phyloP scores from a whole-genome alignment of 371 early-diverging fungal species.

The Syncephalastrum sp. region DNA sequence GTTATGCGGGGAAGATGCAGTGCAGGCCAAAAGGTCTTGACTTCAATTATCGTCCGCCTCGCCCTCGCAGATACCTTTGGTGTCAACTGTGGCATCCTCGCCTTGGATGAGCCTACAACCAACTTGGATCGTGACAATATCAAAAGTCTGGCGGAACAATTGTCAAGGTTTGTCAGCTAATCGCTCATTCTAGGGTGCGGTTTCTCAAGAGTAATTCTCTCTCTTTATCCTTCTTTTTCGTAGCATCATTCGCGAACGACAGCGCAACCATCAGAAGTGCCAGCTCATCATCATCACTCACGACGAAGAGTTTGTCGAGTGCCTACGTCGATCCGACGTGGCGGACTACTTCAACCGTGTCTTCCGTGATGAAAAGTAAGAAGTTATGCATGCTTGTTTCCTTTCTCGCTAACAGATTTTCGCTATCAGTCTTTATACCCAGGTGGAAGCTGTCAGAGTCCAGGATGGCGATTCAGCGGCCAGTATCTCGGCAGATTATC shows the following conservation, averaged over 20 bases:
- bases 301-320: constrained; percentile 96
- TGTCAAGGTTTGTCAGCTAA: constrained; percentile 60
- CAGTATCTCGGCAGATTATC: not conserved
- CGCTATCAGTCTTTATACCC: constrained; percentile 4
- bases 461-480: constrained; percentile 1
- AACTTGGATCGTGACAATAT: constrained; percentile 98
- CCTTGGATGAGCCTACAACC: constrained; percentile 99
- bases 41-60: constrained; percentile 96
- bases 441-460: constrained; percentile 1
- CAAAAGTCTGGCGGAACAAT: constrained; percentile 84
- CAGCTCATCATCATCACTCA: constrained; percentile 99
- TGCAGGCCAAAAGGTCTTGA: constrained; percentile 99
- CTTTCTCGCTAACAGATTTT: not conserved
- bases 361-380: constrained; percentile 69
- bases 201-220: not conserved
- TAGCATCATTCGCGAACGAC: constrained; percentile 49
- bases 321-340: constrained; percentile 76
- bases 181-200: not conserved
- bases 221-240: not conserved
- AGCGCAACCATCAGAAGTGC: constrained; percentile 82
- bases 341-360: constrained; percentile 86
- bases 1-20: constrained; percentile 99
- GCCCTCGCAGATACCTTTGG: constrained; percentile 98
- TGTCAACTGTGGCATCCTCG: constrained; percentile 93
- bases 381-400: not conserved